phyloP scores from a whole-genome alignment of 495 filamentous ascomycete species.

The Podospora conica region DNA sequence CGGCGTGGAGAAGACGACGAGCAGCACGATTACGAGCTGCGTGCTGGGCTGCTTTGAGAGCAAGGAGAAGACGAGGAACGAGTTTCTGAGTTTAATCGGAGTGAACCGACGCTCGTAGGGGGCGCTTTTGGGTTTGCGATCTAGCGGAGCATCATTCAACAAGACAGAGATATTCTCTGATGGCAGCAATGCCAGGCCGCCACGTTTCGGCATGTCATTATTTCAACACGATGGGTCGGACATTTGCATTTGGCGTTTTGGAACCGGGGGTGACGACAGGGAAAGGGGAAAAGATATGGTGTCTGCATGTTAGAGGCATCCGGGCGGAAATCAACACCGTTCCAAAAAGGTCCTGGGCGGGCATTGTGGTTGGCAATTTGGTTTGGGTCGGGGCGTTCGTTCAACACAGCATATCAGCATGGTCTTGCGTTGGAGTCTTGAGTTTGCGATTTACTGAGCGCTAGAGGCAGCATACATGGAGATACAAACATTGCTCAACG shows the following conservation, averaged over 20 bases:
- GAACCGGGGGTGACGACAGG: neutral
- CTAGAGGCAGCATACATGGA: neutral
- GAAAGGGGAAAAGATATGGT: neutral
- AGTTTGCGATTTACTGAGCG: neutral
- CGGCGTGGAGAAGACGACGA: constrained; percentile 82
- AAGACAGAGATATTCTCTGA: neutral
- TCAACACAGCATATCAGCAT: constrained; percentile 21
- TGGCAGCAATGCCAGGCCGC: constrained; percentile 13
- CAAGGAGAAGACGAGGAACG: constrained; percentile 87
- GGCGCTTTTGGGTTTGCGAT: neutral
- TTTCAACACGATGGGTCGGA: constrained; percentile 1
- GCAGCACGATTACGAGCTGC: constrained; percentile 88
- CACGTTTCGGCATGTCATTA: neutral
- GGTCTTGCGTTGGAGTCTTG: neutral
- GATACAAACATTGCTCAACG: neutral
- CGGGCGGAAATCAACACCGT: constrained; percentile 29
- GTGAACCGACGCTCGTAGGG: constrained; percentile 43
- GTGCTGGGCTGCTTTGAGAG: constrained; percentile 91
- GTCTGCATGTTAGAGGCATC: neutral
- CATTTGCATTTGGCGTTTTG: constrained; percentile 24
- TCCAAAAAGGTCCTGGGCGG: neutral
- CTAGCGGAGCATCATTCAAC: neutral
- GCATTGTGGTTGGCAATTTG: constrained; percentile 12
- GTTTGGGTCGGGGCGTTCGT: constrained; percentile 13
- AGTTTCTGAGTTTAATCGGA: constrained; percentile 74